Base-by-base conservation (phyloP, 352 stramenopile genomes). In the Phytophthora brassicae region DNA sequence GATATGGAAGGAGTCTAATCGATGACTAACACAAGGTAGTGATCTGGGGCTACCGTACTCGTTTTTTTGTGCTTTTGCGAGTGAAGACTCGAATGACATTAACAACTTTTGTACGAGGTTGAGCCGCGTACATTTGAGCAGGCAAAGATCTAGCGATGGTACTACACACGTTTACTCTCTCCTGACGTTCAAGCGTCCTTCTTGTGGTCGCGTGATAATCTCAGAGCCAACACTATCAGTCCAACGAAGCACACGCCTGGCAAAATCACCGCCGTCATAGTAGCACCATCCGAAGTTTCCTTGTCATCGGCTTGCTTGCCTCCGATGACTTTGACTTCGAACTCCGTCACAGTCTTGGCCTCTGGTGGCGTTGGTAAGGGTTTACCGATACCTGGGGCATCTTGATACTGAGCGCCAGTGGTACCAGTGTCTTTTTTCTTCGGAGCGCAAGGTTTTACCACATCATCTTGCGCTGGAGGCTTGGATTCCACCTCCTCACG, bases 181-280 rank as follows among this genome's bases (percentile, higher is more conserved):
- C 26, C 28, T 16, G 14, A 16, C 16, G 43, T 48, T 72, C 70
- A 92, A 26, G 80, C 82, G 44, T 88, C 64, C 56, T 92, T 92
- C 73, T 89, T 92, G 69, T 92, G 82, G 50, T 89, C 71, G 14
- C 78, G 76, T 9, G 80, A 81, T 58, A 89, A 75, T 42, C 76
- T 72, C 23, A 82, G 66, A 19, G 77, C 82, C n/a, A 86, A 28
- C 3, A 86, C 48, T 23, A 72, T 70, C 11, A 92, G 55, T 31
- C 74, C 68, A 3, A 82, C 68, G 29, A 92, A 78, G 59, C 78
- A 80, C 8, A 75, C 46, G 1, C 79, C 66, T 4, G 82, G 78
- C 42, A 89, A 71, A 45, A 89, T 26, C 29, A 89, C 52, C 19
- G 76, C 68, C 31, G 71, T 64, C 35, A 74, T 60, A 17, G 36